Evolutionary conservation across 257 asterid species (phyloP).

Genomic region (Coffea eugenioides): DNA sequence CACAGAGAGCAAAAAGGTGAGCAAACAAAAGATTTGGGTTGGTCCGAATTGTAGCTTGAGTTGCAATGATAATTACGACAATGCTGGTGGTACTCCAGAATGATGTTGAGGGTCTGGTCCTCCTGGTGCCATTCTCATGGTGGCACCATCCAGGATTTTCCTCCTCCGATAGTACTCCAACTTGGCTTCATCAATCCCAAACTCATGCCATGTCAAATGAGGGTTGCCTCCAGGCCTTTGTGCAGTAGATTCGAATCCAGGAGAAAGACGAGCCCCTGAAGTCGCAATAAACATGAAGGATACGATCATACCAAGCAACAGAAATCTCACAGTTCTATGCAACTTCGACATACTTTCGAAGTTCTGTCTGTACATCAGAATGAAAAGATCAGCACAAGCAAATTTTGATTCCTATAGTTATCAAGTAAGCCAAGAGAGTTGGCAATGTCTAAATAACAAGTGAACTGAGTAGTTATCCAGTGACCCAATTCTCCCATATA

Average conservation of each 20-base stretch:
- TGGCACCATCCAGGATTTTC: constrained; percentile 22
- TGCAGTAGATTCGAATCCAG: background rate
- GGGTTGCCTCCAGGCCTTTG: background rate
- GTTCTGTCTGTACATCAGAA: too few species aligned
- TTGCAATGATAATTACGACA: background rate
- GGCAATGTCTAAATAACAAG: background rate
- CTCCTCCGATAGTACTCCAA: constrained; percentile 37
- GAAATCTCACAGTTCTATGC: background rate
- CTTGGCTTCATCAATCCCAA: constrained; percentile 36
- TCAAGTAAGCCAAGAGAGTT: background rate
- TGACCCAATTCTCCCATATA: background rate
- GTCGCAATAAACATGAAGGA: background rate
- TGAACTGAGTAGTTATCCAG: background rate
- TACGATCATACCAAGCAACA: constrained; percentile 15
- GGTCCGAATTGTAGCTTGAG: background rate
- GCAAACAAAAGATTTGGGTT: background rate
- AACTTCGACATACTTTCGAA: constrained; percentile 1
- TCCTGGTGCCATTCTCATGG: constrained; percentile 34
- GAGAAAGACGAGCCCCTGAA: constrained; percentile 1
- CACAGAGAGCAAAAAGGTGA: background rate
- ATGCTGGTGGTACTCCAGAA: constrained; percentile 15
- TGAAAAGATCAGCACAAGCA: background rate
- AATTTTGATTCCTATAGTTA: background rate
- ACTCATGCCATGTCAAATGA: constrained; percentile 17
- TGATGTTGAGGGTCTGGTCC: background rate